Conservation (phyloP, 352 stramenopile species). For the Phytophthora vignae region DNA sequence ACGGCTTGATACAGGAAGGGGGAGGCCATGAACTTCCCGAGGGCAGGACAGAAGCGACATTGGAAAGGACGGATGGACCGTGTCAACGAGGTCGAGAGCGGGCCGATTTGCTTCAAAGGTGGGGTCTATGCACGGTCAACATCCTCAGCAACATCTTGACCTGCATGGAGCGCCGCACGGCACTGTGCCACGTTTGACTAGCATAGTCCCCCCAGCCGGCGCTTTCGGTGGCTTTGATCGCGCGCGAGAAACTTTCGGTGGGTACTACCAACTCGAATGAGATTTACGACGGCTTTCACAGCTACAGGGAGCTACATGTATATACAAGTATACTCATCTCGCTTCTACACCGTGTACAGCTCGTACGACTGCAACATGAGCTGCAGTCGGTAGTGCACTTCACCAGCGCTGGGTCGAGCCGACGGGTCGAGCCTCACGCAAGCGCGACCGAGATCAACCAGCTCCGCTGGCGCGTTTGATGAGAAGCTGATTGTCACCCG, state of each 20-base stretch:
- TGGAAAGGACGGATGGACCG: slow-evolving; percentile 22
- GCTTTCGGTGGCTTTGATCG: slow-evolving; percentile 24
- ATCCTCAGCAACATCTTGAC: slow-evolving; percentile 20
- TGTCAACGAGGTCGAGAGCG: slow-evolving; percentile 31
- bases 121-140: slow-evolving; percentile 31
- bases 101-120: slow-evolving; percentile 24
- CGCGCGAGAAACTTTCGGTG: slow-evolving; percentile 20
- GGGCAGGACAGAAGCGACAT: slow-evolving; percentile 29
- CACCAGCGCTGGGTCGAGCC: slow-evolving; percentile 26
- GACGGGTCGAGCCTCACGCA: slow-evolving; percentile 33
- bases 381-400: slow-evolving; percentile 39
- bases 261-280: slow-evolving; percentile 11
- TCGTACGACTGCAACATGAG: slow-evolving; percentile 30
- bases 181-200: neutral
- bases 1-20: neutral
- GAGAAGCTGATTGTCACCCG: slow-evolving; percentile 35
- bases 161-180: slow-evolving; percentile 17
- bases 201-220: neutral
- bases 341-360: slow-evolving; percentile 25
- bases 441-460: slow-evolving; percentile 27
- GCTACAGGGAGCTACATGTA: neutral
- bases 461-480: slow-evolving; percentile 1
- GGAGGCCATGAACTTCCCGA: neutral
- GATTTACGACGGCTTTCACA: neutral
- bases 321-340: neutral